These are phyloP conservation scores for Pulveroboletus sp. DNA, from an alignment of 768 basidiomycete genomes.

Conservation along the genomic window DNA sequence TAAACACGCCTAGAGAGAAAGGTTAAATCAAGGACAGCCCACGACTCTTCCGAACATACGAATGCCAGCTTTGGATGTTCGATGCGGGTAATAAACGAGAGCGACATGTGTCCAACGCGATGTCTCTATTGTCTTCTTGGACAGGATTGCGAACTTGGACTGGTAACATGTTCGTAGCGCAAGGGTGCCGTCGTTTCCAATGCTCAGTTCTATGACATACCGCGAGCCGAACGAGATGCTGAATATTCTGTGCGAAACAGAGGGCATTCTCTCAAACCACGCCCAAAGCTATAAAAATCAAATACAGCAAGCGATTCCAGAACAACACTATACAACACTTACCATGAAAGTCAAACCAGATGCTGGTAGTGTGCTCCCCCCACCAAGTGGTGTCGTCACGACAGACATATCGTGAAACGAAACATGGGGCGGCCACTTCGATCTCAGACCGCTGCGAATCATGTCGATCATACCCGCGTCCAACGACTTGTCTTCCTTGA, in stretches of 20 bases:
- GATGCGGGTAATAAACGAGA: conserved; percentile 61
- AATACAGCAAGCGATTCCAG: neutral
- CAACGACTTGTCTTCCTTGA: conserved; percentile 46
- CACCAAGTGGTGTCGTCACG: conserved; percentile 46
- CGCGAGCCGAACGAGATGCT: conserved; percentile 30
- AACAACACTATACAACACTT: neutral
- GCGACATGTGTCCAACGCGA: conserved; percentile 71
- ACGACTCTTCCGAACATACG: conserved; percentile 40
- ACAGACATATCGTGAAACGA: conserved; percentile 57
- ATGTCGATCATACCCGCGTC: conserved; percentile 67
- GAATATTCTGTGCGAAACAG: conserved; percentile 34
- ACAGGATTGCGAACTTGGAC: conserved; percentile 40
- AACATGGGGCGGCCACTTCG: conserved; percentile 76
- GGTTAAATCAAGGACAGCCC: neutral
- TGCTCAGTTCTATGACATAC: conserved; percentile 39
- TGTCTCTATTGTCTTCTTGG: conserved; percentile 45
- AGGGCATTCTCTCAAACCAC: conserved; percentile 43
- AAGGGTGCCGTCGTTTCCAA: conserved; percentile 56
- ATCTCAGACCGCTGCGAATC: conserved; percentile 65
- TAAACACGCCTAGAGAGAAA: conserved; percentile 54
- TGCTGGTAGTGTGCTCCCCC: conserved; percentile 49
- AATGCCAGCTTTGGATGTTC: conserved; percentile 51
- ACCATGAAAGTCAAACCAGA: conserved; percentile 76
- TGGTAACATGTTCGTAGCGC: conserved; percentile 42
- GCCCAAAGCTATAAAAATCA: conserved; percentile 40